phyloP scores from a whole-genome alignment of 1,284 basidiomycete genomes.

The Ustilago curta region DNA sequence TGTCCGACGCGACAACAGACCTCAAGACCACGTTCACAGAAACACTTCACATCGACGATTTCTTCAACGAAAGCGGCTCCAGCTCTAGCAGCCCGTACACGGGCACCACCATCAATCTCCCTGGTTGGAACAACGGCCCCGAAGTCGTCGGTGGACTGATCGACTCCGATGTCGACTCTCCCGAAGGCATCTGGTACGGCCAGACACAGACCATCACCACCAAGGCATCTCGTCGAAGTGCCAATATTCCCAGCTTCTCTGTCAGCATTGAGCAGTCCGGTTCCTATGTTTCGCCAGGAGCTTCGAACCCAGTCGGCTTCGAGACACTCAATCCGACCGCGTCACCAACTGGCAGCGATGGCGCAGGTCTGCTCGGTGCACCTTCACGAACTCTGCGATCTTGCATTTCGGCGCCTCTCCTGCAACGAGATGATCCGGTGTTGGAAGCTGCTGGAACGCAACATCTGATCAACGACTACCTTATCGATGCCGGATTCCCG shows the following conservation, averaged over 20 bases:
- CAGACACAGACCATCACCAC: conserved; percentile 26
- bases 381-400: conserved; percentile 39
- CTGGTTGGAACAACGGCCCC: conserved; percentile 49
- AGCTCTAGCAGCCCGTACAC: conserved; percentile 35
- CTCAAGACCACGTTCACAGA: conserved; percentile 37
- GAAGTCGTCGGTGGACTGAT: conserved; percentile 19
- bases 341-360: conserved; percentile 6
- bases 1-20: conserved; percentile 19
- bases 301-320: conserved; percentile 11
- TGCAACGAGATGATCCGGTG: conserved; percentile 44
- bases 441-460: conserved; percentile 30
- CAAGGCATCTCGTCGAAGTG: conserved; percentile 22
- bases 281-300: conserved; percentile 27
- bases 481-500: conserved; percentile 46
- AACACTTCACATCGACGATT: conserved; percentile 48
- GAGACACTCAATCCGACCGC: conserved; percentile 20
- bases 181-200: conserved; percentile 43
- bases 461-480: conserved; percentile 46
- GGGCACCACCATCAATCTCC: conserved; percentile 43
- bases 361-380: conserved; percentile 17
- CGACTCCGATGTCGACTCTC: conserved; percentile 45
- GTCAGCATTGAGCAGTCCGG: conserved; percentile 32
- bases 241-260: conserved; percentile 28
- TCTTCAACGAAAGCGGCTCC: conserved; percentile 42
- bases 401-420: conserved; percentile 46